A percentile compares a stretch with the other conserved stretches of the same genome.
These are phyloP conservation scores for Corchorus olitorius DNA, from an alignment of 345 rosid species.

Conservation along the genomic window DNA sequence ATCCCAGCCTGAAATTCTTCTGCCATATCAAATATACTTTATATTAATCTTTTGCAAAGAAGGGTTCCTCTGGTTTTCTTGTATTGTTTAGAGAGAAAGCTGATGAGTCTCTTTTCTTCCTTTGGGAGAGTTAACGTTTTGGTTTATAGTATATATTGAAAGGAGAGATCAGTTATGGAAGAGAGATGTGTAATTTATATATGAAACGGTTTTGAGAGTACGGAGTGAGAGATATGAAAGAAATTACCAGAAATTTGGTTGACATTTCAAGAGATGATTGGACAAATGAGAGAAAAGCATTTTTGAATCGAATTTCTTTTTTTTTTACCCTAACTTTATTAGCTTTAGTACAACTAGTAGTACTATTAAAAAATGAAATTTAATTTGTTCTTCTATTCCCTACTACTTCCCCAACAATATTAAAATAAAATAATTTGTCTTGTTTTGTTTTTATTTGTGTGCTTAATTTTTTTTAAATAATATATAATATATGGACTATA, in stretches of 20 bases:
- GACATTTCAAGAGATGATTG: conserved; percentile 52
- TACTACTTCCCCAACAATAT: not conserved
- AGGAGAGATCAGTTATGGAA: not conserved
- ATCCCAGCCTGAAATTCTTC: conserved; percentile 66
- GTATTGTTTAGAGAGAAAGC: not conserved
- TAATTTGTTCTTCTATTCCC: conserved; percentile 10
- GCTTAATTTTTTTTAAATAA: not conserved
- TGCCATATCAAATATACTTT: conserved; percentile 46
- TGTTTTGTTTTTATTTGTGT: not conserved
- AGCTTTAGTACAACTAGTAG: not conserved
- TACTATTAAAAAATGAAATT: not conserved
- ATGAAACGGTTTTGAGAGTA: conserved; percentile 33
- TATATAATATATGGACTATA: no score
- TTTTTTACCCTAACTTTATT: not conserved
- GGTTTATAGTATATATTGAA: not conserved
- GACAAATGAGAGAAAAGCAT: conserved; percentile 41
- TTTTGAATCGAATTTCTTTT: conserved; percentile 44
- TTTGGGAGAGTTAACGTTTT: not conserved
- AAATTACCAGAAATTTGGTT: conserved; percentile 50
- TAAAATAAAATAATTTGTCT: not conserved
- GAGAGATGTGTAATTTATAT: conserved; percentile 34
- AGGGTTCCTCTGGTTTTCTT: not conserved
- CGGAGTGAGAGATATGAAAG: conserved; percentile 16
- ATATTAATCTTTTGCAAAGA: not conserved
- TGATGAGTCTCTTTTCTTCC: not conserved